Percentiles rank a stretch among this genome's conserved stretches.
Conservation (phyloP, 2,329 filamentous ascomycete genomes). For the Aspergillus sp. region DNA sequence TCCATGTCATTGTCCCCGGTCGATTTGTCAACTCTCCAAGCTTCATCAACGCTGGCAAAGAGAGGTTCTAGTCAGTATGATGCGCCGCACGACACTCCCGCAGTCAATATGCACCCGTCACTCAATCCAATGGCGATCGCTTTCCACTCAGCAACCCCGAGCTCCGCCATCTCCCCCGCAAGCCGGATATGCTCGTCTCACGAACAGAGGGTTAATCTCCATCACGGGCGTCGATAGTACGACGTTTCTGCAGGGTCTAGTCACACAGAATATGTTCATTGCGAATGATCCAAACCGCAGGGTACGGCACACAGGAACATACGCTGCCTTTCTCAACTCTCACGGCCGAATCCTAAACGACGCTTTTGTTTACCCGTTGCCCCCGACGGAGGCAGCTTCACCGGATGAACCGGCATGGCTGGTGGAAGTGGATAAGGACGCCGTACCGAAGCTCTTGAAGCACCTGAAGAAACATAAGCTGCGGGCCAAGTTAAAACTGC, state of each 20-base stretch:
- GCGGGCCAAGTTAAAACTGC: conserved; percentile 72
- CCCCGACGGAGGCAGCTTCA: conserved; percentile 25
- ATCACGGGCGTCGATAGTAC: conserved; percentile 76
- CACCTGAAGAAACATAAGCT: conserved; percentile 86
- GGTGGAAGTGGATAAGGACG: conserved; percentile 75
- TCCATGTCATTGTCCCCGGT: background rate
- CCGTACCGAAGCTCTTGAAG: conserved; percentile 62
- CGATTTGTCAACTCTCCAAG: conserved; percentile 24
- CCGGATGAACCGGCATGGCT: conserved; percentile 56
- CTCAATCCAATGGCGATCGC: conserved; percentile 24
- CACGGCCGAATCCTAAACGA: conserved; percentile 83
- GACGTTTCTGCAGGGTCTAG: conserved; percentile 83
- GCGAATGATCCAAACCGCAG: conserved; percentile 39
- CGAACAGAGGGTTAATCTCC: conserved; percentile 76
- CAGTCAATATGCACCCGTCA: conserved; percentile 32
- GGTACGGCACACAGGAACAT: conserved; percentile 57
- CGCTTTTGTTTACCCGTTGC: conserved; percentile 78
- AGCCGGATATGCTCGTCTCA: conserved; percentile 54
- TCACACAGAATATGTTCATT: conserved; percentile 69
- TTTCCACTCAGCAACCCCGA: conserved; percentile 27
- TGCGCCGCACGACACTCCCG: conserved; percentile 28
- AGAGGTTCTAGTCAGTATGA: conserved; percentile 24
- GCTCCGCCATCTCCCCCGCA: conserved; percentile 36
- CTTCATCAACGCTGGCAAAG: background rate
- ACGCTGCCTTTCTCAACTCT: conserved; percentile 82